Base-by-base conservation (phyloP, 2,329 filamentous ascomycete genomes). In the Penicillium sp. region DNA sequence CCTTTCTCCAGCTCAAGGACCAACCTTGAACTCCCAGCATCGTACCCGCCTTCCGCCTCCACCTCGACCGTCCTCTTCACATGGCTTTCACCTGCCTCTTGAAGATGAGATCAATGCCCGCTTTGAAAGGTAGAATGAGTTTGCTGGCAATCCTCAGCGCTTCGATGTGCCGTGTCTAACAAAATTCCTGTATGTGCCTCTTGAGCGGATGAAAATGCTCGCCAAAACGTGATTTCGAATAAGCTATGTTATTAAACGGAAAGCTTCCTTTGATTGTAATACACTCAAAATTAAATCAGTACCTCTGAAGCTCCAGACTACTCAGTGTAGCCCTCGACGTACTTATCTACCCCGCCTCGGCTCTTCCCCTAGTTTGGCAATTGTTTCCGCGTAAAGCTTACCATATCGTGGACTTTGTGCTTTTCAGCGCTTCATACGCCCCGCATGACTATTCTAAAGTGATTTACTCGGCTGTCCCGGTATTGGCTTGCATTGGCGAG, bases 41-140 rank as follows among this genome's bases (percentile, higher is more conserved):
- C 65, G 65, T 21, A 68, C 66, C 29, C 64, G 65, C 13, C 61
- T 69, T 21, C 54, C 58, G 10, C 58, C 51, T 3, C 51, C 47
- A 13, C 45, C 57, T 28, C 63, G 62, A 21, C 58, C 58, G 6
- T 56, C 61, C 3, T 63, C 65, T 2, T 43, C 45, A 12, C 41
- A 59, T 24, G 8, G 8, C 3, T 59, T 66, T 6, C 58, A 60
- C 5, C 53, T 69, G 15, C 65, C 66, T 9, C 49, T 58, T 6
- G 58, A 58, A 1, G 59, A 58, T 36, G 57, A 57, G 9, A 61
- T 69, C 24, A 49, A 61, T 26, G 60, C 64, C 15, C 57, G 62
- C 1, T 68, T 69, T 56, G 62, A 62, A 36, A 45, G 42, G 21
- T 49, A 45, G 13, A 16, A 28, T 18, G 18, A 23, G 18, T 6